phyloP scores from a whole-genome alignment of 768 basidiomycete species.

The Termitomyces bulborhizus region DNA sequence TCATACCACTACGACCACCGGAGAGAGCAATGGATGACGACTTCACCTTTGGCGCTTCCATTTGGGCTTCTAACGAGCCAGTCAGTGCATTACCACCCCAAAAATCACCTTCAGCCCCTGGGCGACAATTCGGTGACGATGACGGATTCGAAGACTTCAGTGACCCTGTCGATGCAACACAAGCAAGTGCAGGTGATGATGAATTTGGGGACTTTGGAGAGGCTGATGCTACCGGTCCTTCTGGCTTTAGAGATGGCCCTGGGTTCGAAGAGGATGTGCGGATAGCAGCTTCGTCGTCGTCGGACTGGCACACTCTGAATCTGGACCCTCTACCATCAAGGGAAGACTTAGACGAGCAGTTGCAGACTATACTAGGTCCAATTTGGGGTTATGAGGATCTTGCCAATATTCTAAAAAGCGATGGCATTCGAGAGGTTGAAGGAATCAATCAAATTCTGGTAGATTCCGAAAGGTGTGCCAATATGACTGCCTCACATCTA shows the following conservation, averaged over 20 bases:
- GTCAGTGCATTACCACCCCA: slow-evolving; percentile 21
- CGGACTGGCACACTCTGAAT: slow-evolving; percentile 54
- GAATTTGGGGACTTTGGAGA: slow-evolving; percentile 87
- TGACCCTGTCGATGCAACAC: slow-evolving; percentile 38
- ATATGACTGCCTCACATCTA: background rate
- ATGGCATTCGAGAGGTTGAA: slow-evolving; percentile 72
- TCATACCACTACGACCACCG: slow-evolving; percentile 9
- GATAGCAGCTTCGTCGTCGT: slow-evolving; percentile 34
- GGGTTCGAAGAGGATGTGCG: slow-evolving; percentile 32
- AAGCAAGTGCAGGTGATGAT: slow-evolving; percentile 52
- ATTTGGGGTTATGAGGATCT: slow-evolving; percentile 55
- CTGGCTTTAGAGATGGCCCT: slow-evolving; percentile 29
- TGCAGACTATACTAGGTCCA: slow-evolving; percentile 60
- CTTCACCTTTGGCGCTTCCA: slow-evolving; percentile 62
- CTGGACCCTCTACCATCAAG: slow-evolving; percentile 61
- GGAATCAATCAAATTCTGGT: slow-evolving; percentile 77
- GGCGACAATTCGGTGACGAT: slow-evolving; percentile 25
- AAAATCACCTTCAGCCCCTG: slow-evolving; percentile 18
- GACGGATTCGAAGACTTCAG: slow-evolving; percentile 52
- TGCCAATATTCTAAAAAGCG: slow-evolving; percentile 52
- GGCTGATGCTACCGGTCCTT: slow-evolving; percentile 28
- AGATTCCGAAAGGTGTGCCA: slow-evolving; percentile 61
- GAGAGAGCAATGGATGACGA: slow-evolving; percentile 58
- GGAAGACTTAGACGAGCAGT: slow-evolving; percentile 49
- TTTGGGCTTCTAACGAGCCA: slow-evolving; percentile 56